Conservation (phyloP, 352 stramenopile genomes). For the Globisporangium emineosum region DNA sequence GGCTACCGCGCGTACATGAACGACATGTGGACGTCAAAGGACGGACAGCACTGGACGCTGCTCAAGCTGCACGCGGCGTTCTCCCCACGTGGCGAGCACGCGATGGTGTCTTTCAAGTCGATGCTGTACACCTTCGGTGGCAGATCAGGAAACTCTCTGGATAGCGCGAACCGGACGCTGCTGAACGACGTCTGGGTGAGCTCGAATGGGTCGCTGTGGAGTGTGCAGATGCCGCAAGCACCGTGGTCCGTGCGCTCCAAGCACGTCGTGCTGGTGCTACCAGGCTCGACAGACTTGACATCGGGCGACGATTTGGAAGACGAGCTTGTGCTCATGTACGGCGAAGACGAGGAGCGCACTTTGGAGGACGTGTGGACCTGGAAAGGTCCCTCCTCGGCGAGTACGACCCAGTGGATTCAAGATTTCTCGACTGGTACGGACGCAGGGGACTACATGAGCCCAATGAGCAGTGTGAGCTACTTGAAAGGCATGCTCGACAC, state of each 20-base stretch:
- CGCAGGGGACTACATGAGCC: slow-evolving; percentile 39
- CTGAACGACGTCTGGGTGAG: slow-evolving; percentile 76
- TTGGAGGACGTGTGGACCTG: slow-evolving; percentile 69
- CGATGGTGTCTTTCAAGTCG: slow-evolving; percentile 60
- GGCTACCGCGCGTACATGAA: slow-evolving; percentile 66
- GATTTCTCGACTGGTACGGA: slow-evolving; percentile 41
- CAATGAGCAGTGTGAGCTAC: slow-evolving; percentile 43
- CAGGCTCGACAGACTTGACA: slow-evolving; percentile 34
- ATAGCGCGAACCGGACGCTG: slow-evolving; percentile 24
- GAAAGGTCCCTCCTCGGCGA: slow-evolving; percentile 25
- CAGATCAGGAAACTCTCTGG: slow-evolving; percentile 31
- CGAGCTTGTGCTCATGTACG: slow-evolving; percentile 58
- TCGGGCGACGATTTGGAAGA: slow-evolving; percentile 43
- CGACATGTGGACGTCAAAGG: slow-evolving; percentile 65
- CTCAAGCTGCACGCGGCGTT: slow-evolving; percentile 43
- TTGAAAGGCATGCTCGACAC: slow-evolving; percentile 47
- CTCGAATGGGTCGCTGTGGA: slow-evolving; percentile 46
- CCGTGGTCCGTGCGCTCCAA: slow-evolving; percentile 58
- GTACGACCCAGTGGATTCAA: slow-evolving; percentile 30
- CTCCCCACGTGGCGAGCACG: slow-evolving; percentile 56
- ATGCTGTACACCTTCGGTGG: slow-evolving; percentile 59
- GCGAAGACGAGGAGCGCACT: slow-evolving; percentile 55
- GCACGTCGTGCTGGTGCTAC: slow-evolving; percentile 40
- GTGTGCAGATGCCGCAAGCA: slow-evolving; percentile 20
- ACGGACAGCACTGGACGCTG: slow-evolving; percentile 57